Base-by-base conservation (phyloP, 139 green algal species). In the Haematococcus sp. region DNA sequence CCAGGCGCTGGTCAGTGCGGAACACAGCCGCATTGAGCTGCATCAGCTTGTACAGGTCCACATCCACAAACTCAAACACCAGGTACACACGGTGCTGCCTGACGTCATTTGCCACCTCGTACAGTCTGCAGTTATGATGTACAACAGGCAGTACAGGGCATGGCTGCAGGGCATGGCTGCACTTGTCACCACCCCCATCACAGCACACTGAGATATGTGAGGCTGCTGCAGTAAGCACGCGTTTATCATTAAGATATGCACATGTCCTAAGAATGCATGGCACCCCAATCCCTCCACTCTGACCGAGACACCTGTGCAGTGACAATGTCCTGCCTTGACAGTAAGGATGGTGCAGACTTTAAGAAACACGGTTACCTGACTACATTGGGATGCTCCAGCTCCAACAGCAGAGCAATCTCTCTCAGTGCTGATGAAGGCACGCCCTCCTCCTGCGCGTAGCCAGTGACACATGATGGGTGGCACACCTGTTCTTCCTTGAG, bases 31-130 rank as follows among this genome's bases (percentile, higher is more conserved):
- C 94, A 30, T 75, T 52, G 27, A n/a, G 32, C 68, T 97, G 92
- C 87, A 97, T 91, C 81, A 93, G 87, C 63, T 92, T 90, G 75
- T 97, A 97, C 17, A 98, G 85, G 76, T 98, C 93, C 34, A 93
- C 77, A 74, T 95, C 93, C 35, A 97, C 79, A 71, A 89, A 97
- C 83, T 98, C 93, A 82, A 98, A 97, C 33, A 98, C 92, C 63
- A 95, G 84, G 84, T 93, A 94, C 23, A 96, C 75, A 30, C 84
- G 88, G 32, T 78, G 63, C 30, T 49, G 28, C 28, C n/a, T 40
- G 2, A 63, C 22, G 27, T 73, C 73, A 33, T 70, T 79, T 19
- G 94, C 75, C 0, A 97, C 88, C 32, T 97, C 91, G 43, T 88
- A 82, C 44, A 98, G 79, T 79, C 92, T 96, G 88, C 70, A 80